Base-by-base conservation (phyloP, 2,329 filamentous ascomycete genomes). In the Fusarium sp. region DNA sequence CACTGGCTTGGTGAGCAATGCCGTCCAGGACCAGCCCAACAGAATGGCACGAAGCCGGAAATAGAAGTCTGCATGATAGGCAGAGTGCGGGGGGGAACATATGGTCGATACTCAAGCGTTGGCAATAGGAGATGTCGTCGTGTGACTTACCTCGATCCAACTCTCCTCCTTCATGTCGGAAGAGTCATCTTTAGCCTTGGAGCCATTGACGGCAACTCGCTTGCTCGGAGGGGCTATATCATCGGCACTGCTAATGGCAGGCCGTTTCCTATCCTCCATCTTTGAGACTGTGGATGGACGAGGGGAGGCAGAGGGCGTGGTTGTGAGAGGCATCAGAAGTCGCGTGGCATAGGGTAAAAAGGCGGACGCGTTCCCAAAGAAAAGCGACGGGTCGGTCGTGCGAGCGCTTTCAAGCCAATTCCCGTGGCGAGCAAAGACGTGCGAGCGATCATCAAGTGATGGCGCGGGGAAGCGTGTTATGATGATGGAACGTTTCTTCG, bases 261-360 rank as follows among this genome's bases (percentile, higher is more conserved):
- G 93, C 90, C 96, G 92, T 90, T 99, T 99, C 90, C 96, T 94
- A 88, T 98, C 96, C 90, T 99, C 96, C 96, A 98, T 99, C 90
- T 96, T 98, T 87, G 91, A 88, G 86, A 94, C 89, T 89, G 91
- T 91, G 87, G 94, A 92, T 88, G 93, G 90, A 90, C 91, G 90
- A 88, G 92, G 89, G 82, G 85, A 84, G 84, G 92, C 88, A 85
- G 91, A 89, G 83, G 89, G 88, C 78, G 90, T 89, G 86, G 93
- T 92, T 86, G 93, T 91, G 90, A 93, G 90, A 92, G 92, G 92
- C 94, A 97, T 97, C 89, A 94, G 93, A 92, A 89, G 77, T 81
- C 77, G 77, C 79, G 80, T 80, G 79, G 80, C 74, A 76, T 75
- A 69, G 73, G 70, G 66, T 72, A 72, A 73, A 60, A 86, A 85